A percentile compares a stretch with the other conserved stretches of the same genome.
These are phyloP conservation scores for Pichia membranifaciens DNA, from an alignment of 805 yeast species.

Conservation along the genomic window DNA sequence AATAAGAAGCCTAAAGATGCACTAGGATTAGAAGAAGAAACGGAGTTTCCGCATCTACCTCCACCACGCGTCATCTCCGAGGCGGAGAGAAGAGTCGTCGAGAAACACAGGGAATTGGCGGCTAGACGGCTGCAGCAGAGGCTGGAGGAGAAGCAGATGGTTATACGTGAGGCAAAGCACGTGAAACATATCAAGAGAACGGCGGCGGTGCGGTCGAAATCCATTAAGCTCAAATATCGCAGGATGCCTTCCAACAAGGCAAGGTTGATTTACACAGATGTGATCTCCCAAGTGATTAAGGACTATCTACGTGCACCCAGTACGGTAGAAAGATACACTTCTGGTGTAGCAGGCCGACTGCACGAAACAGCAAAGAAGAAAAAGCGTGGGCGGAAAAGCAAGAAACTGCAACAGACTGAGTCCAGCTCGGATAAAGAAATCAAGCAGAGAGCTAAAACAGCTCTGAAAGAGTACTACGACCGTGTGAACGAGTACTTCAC, in stretches of 20 bases:
- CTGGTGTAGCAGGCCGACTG: not conserved
- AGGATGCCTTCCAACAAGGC: slow-evolving; percentile 26
- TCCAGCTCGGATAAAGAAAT: not conserved
- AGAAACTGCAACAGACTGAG: not conserved
- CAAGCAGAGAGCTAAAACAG: not conserved
- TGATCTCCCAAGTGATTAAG: slow-evolving; percentile 26
- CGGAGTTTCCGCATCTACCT: not conserved
- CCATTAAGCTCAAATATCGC: slow-evolving; percentile 22
- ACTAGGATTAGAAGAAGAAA: no score
- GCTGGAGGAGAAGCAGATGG: not conserved
- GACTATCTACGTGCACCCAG: slow-evolving; percentile 25
- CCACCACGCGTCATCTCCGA: not conserved
- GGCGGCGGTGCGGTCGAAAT: slow-evolving; percentile 1
- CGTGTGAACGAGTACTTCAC: slow-evolving; percentile 27
- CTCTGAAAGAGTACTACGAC: slow-evolving; percentile 20
- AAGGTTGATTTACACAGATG: slow-evolving; percentile 30
- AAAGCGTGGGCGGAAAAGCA: not conserved
- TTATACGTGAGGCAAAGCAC: not conserved
- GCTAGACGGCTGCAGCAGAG: not conserved
- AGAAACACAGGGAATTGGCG: slow-evolving; percentile 2
- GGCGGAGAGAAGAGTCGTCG: slow-evolving; percentile 1
- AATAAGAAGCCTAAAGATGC: no score
- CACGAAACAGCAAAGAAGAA: no score
- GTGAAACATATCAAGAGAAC: not conserved
- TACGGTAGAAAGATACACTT: slow-evolving; percentile 11